Evolutionary conservation across 1,139 yeast genomes (phyloP).

Genomic region (Cylindricascospora bacillispora): DNA sequence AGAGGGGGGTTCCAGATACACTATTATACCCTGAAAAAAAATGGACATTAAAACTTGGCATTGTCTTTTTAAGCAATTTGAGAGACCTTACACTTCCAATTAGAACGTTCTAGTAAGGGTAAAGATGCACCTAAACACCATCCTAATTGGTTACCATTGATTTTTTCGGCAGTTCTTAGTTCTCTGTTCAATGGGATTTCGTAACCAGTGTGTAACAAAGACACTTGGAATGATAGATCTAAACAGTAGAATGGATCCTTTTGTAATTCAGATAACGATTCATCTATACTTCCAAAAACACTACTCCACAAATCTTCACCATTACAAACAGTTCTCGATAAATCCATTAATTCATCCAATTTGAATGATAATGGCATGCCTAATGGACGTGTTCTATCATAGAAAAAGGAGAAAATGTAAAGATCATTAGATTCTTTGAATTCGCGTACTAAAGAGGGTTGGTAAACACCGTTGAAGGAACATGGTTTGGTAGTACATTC

Average conservation of each 20-base stretch:
- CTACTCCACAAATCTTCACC: constrained; percentile 68
- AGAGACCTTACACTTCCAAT: constrained; percentile 57
- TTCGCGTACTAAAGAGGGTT: constrained; percentile 73
- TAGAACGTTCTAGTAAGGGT: constrained; percentile 61
- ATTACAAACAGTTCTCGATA: constrained; percentile 73
- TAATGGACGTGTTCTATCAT: constrained; percentile 83
- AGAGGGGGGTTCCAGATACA: no score
- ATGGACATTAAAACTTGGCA: no score
- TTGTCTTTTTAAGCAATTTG: constrained; percentile 8
- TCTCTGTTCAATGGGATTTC: constrained; percentile 87
- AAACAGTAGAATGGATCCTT: constrained; percentile 89
- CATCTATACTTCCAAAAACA: constrained; percentile 44
- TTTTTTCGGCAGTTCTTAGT: constrained; percentile 80
- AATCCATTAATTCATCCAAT: constrained; percentile 66
- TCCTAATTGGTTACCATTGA: constrained; percentile 80
- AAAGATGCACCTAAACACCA: constrained; percentile 98
- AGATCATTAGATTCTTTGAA: constrained; percentile 62
- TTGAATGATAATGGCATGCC: constrained; percentile 92
- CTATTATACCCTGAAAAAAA: no score
- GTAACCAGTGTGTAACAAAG: constrained; percentile 86
- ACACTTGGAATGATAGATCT: constrained; percentile 80
- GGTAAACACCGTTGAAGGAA: constrained; percentile 93
- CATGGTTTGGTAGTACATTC: constrained; percentile 70
- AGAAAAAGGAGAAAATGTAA: constrained; percentile 85
- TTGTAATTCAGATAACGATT: constrained; percentile 50